Percentiles rank a stretch among this genome's conserved stretches.
These are phyloP conservation scores for Rhynchosporium secalis DNA, from an alignment of 2,329 filamentous ascomycete species.

Conservation along the genomic window DNA sequence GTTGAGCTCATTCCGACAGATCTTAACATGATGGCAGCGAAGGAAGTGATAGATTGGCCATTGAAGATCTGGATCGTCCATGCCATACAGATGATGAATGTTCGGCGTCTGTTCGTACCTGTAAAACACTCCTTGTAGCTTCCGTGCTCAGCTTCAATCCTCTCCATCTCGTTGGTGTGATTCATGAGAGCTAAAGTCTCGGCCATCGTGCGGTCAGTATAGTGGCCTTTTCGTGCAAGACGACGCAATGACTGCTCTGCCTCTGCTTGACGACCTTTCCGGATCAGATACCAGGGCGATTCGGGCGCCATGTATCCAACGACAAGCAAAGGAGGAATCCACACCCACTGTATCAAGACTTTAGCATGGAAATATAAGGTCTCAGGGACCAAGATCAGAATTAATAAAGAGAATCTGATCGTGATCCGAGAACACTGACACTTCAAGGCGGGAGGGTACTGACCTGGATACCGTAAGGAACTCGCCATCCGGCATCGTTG, in stretches of 20 bases:
- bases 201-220: background rate
- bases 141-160: constrained; percentile 11
- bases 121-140: constrained; percentile 9
- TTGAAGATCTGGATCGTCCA: constrained; percentile 15
- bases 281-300: constrained; percentile 40
- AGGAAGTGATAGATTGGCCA: constrained; percentile 8
- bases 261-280: constrained; percentile 35
- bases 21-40: constrained; percentile 6
- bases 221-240: constrained; percentile 12
- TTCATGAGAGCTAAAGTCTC: constrained; percentile 12
- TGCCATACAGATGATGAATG: constrained; percentile 11
- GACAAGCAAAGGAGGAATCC: constrained; percentile 31
- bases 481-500: constrained; percentile 28
- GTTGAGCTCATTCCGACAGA: constrained; percentile 8
- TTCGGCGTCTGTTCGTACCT: constrained; percentile 14
- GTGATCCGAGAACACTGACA: too few species aligned
- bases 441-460: too few species aligned
- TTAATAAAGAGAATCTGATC: too few species aligned
- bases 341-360: constrained; percentile 23
- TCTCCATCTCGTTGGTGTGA: constrained; percentile 16
- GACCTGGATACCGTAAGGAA: constrained; percentile 22
- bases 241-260: constrained; percentile 35
- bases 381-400: too few species aligned
- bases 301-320: constrained; percentile 39
- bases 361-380: too few species aligned